phyloP scores from a whole-genome alignment of 2,329 filamentous ascomycete genomes.

The Sarocladiaceae sp. region DNA sequence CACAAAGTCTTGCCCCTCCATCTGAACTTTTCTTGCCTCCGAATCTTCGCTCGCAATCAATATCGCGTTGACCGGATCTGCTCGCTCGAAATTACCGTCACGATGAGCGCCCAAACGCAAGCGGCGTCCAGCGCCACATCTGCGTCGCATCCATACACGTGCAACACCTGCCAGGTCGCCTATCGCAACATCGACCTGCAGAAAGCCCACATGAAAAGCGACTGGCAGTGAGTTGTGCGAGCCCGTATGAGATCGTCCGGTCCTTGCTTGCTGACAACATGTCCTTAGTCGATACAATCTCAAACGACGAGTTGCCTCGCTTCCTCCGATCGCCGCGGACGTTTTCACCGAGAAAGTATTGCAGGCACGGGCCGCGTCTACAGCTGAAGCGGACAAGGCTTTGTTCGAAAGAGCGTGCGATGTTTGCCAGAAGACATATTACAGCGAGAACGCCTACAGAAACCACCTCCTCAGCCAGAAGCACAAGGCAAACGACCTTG shows the following conservation, averaged over 20 bases:
- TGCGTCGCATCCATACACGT: conserved; percentile 81
- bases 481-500: conserved; percentile 57
- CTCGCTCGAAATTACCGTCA: neutral
- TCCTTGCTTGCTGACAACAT: neutral
- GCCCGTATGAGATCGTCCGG: neutral
- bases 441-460: conserved; percentile 89
- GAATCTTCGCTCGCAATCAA: neutral
- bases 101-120: conserved; percentile 23
- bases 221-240: conserved; percentile 80
- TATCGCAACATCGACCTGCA: conserved; percentile 92
- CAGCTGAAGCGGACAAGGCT: conserved; percentile 79
- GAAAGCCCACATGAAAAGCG: conserved; percentile 92
- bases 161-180: conserved; percentile 96
- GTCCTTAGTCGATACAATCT: conserved; percentile 77
- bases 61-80: neutral
- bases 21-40: conserved; percentile 2
- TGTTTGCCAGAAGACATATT: conserved; percentile 86
- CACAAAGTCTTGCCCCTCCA: conserved; percentile 7
- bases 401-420: conserved; percentile 80
- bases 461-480: conserved; percentile 91
- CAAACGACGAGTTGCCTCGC: conserved; percentile 83
- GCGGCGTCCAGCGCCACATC: conserved; percentile 25
- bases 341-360: conserved; percentile 94
- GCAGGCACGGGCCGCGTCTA: conserved; percentile 78
- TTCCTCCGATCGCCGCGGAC: conserved; percentile 87